Base-by-base conservation (phyloP, 306 rosid species). In the Lagenaria siceraria region DNA sequence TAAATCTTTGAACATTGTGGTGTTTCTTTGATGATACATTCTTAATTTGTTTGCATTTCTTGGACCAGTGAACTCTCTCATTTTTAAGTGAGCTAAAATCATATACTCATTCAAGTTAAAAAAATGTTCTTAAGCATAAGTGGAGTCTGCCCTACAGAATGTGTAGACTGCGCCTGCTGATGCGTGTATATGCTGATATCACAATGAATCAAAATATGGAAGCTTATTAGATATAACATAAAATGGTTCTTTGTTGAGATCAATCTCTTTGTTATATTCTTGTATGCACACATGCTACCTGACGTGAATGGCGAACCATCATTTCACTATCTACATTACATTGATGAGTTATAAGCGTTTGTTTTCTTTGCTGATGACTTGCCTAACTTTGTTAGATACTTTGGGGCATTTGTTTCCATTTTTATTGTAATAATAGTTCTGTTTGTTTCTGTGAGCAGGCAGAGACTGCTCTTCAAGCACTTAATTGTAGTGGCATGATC, bases 381-480 rank as follows among this genome's bases (percentile, higher is more conserved):
- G 49, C 49, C 49, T 43, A 43, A 14, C 49, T 55, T 18, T 3
- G 61, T 17, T 4, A 51, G 8, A 4, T 59, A 22, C 12, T 58
- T 11, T 35, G 35, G 8, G 24, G 64, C 49, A 10, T 24, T 24
- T 5, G 35, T 25, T 60, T 60, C 38, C 1, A 13, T 10, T 31
- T 21, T 36, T 59, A n/a, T n/a, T n/a, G 79, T 59, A 31, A 29
- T n/a, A 77, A 17, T 2, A 43, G 55, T 31, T 60, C 13, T 62
- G 19, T 78, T 70, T 66, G 48, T 61, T 4, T 77, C 22, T 51
- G 74, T 84, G 91, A 77, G 76, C 87, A 96, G 99, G 97, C 99
- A 19, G 96, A 96, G 81, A 92, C 96, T 72, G 99, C 99, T 22
- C 91, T 92, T 36, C n/a, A 81, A 63, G 99, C 99, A 15, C 92